These are phyloP conservation scores for Aspergillus candidus DNA, from an alignment of 2,329 filamentous ascomycete species.

Conservation along the genomic window DNA sequence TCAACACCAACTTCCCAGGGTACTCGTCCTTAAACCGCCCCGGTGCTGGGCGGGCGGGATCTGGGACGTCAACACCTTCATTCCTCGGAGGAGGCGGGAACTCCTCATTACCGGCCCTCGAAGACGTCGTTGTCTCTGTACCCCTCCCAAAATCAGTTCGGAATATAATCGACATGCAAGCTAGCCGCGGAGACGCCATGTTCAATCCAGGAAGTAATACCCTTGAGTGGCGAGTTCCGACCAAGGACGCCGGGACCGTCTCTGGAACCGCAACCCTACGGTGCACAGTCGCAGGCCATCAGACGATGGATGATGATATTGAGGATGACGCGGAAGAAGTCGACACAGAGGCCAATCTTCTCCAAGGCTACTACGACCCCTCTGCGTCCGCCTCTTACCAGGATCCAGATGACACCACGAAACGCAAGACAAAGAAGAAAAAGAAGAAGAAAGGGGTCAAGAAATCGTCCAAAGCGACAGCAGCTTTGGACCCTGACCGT, in stretches of 20 bases:
- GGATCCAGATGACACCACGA: conserved; percentile 20
- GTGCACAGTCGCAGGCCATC: conserved; percentile 69
- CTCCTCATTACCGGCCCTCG: conserved; percentile 57
- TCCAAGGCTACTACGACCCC: conserved; percentile 44
- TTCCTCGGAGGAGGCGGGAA: conserved; percentile 51
- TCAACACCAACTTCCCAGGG: conserved; percentile 60
- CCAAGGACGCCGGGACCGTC: conserved; percentile 66
- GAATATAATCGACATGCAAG: conserved; percentile 74
- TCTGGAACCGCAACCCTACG: conserved; percentile 66
- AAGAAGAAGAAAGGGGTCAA: conserved; percentile 31
- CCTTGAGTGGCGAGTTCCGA: conserved; percentile 77
- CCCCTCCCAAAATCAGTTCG: conserved; percentile 73
- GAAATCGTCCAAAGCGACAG: conserved; percentile 22
- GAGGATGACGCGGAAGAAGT: conserved; percentile 35
- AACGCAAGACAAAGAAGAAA: conserved; percentile 33
- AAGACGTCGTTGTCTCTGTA: conserved; percentile 71
- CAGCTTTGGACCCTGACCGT: conserved; percentile 10
- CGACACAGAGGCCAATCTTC: conserved; percentile 33
- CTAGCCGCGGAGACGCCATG: conserved; percentile 74
- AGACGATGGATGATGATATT: conserved; percentile 44
- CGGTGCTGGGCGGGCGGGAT: conserved; percentile 35
- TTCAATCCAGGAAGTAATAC: conserved; percentile 67
- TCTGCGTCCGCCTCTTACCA: conserved; percentile 30
- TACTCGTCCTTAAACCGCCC: conserved; percentile 36
- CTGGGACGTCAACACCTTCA: conserved; percentile 44